phyloP scores from a whole-genome alignment of 2,329 filamentous ascomycete genomes.

The Thermothelomyces thermophilus region DNA sequence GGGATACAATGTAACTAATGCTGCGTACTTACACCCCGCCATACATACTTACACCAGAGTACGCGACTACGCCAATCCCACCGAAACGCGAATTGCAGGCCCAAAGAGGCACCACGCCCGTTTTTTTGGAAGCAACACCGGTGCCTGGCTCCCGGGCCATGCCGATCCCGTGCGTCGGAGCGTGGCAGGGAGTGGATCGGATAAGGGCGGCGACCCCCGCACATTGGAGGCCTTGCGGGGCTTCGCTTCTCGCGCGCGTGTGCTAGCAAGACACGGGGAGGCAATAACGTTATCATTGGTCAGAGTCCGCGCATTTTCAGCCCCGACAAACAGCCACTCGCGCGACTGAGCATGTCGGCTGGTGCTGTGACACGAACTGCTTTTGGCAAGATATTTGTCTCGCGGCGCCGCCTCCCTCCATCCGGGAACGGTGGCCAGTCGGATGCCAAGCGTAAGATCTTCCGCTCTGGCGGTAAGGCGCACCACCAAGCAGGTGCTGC shows the following conservation, averaged over 20 bases:
- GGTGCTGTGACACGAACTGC: too few relatives aligned
- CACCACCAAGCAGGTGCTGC: neutral
- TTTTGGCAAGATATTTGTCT: neutral
- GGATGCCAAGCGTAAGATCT: neutral
- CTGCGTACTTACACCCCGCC: too few relatives aligned
- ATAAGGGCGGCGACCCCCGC: neutral
- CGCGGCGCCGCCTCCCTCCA: conserved; percentile 11
- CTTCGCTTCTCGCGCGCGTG: conserved; percentile 5
- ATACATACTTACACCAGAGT: too few relatives aligned
- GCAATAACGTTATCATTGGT: conserved; percentile 12
- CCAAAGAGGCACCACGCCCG: too few relatives aligned
- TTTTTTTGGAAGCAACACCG: neutral
- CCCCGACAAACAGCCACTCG: neutral
- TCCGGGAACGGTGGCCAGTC: neutral
- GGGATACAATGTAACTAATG: too few relatives aligned
- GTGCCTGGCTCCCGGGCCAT: conserved; percentile 2
- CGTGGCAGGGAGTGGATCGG: conserved; percentile 2
- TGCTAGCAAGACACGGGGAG: conserved; percentile 5
- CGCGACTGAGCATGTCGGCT: neutral
- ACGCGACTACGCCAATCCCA: too few relatives aligned
- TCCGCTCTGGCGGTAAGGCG: neutral
- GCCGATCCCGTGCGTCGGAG: neutral
- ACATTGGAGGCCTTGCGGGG: neutral
- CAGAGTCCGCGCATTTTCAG: neutral
- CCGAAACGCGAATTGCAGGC: too few relatives aligned